Evolutionary conservation across 1,139 yeast species (phyloP).

Genomic region (Oligophagozyma castellii): DNA sequence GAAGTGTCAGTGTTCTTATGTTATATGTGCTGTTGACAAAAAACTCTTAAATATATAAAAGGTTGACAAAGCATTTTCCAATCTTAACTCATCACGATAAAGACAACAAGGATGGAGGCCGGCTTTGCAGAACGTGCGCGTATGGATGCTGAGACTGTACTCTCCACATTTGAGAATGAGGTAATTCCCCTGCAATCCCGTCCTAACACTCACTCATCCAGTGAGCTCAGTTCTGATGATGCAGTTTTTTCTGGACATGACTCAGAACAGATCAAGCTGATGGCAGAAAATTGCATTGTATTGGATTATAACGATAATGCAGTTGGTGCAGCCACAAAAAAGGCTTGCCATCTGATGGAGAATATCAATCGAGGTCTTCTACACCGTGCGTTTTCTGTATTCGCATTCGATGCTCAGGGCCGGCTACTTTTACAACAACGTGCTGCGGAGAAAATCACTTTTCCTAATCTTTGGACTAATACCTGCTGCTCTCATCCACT

Average conservation of each 20-base stretch:
- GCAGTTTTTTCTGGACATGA: conserved; percentile 69
- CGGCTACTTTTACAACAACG: conserved; percentile 81
- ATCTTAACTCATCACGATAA: no score
- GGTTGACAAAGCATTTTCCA: no score
- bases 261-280: conserved; percentile 81
- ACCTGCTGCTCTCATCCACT: conserved; percentile 98
- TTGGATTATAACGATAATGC: conserved; percentile 79
- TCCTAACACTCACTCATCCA: conserved; percentile 23
- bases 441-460: conserved; percentile 91
- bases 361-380: conserved; percentile 75
- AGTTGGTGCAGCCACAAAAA: conserved; percentile 88
- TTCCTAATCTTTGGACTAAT: conserved; percentile 95
- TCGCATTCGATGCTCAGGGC: conserved; percentile 66
- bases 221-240: conserved; percentile 7
- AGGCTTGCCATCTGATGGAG: conserved; percentile 79
- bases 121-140: no score
- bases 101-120: no score
- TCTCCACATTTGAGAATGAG: no score
- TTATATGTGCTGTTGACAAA: no score
- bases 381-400: conserved; percentile 93
- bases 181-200: conserved; percentile 32
- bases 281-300: conserved; percentile 95
- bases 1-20: no score
- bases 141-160: no score
- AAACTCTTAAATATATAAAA: no score